Percentiles rank a stretch among this genome's conserved stretches.
Conservation (phyloP, 208 protist genomes). For the Trichomonas vaginalis region DNA sequence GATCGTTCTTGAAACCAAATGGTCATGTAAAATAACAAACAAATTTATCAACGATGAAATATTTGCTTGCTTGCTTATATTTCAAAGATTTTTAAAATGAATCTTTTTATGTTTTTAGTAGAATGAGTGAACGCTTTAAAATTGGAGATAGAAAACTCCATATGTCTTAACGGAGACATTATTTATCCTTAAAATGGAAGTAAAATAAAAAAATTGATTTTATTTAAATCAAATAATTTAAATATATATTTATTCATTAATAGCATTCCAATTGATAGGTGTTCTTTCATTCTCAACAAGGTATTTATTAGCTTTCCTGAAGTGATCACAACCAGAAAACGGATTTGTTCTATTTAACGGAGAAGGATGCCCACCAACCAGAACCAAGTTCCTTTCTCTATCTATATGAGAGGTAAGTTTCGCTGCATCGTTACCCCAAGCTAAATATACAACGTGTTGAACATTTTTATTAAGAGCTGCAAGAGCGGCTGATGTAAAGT, state of each 20-base stretch:
- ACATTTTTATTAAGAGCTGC: slow-evolving; percentile 42
- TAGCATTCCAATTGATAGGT: neutral
- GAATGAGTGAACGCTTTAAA: too few species aligned
- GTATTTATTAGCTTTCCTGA: slow-evolving; percentile 40
- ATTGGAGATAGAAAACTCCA: too few species aligned
- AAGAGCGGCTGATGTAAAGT: slow-evolving; percentile 80
- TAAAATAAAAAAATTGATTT: too few species aligned
- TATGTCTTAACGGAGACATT: too few species aligned
- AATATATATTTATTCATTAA: neutral
- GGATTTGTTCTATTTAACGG: slow-evolving; percentile 28
- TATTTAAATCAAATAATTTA: too few species aligned
- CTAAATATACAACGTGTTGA: slow-evolving; percentile 59
- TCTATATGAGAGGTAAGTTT: slow-evolving; percentile 66
- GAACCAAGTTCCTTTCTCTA: slow-evolving; percentile 55
- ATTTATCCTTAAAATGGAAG: too few species aligned
- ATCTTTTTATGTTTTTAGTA: too few species aligned
- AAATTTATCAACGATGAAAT: too few species aligned
- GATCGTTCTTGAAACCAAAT: too few species aligned
- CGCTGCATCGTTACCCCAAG: slow-evolving; percentile 73
- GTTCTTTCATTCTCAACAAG: neutral
- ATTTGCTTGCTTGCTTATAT: too few species aligned
- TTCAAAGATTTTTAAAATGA: too few species aligned
- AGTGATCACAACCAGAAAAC: slow-evolving; percentile 46
- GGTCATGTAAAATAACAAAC: too few species aligned
- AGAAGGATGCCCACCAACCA: slow-evolving; percentile 55